Base-by-base conservation (phyloP, 2,329 filamentous ascomycete species). In the Cladosporium velox region DNA sequence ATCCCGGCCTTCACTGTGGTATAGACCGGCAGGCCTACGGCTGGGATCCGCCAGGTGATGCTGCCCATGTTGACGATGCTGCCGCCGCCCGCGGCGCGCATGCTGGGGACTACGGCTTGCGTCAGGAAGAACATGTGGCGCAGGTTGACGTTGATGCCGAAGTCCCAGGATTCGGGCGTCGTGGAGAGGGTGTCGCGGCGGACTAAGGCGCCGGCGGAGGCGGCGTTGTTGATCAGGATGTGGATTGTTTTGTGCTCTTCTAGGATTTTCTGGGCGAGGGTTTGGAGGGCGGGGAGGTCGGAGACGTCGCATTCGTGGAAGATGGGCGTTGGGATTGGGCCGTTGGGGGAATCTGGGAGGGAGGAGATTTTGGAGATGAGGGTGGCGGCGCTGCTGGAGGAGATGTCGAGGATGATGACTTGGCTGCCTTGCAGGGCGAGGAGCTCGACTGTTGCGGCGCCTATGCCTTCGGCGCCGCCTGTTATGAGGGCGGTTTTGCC, bases 401-500 rank as follows among this genome's bases (percentile, higher is more conserved):
- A 85, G 68, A 90, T 80, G 74, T 90, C 87, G 3, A 86, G 84
- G 62, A 90, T 82, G 62, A 89, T 74, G 51, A 89, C 86, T 70
- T 82, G 83, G 65, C 82, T 83, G 54, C 87, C 87, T 78, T 89
- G 87, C 32, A 80, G 74, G 18, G 82, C 81, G 74, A 88, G 88
- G 60, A 84, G 83, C 64, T 82, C 78, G 1, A 84, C 84, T 60
- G 88, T 87, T 28, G 83, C 85, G 58, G 83, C 85, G 60, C 87
- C 87, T 69, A 90, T 90, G 6, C 88, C 88, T 65, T 85, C 86
- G 26, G 88, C 86, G 32, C 86, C 88, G 55, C 88, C 88, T 0
- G 88, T 90, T 70, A 90, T 85, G 66, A 90, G 72, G 60, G 90
- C 84, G 0, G 83, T 86, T 74, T 88, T 89, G 70, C 78, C 81